phyloP scores from a whole-genome alignment of 164 flowering plant genomes.

The Vitis rotundifolia region DNA sequence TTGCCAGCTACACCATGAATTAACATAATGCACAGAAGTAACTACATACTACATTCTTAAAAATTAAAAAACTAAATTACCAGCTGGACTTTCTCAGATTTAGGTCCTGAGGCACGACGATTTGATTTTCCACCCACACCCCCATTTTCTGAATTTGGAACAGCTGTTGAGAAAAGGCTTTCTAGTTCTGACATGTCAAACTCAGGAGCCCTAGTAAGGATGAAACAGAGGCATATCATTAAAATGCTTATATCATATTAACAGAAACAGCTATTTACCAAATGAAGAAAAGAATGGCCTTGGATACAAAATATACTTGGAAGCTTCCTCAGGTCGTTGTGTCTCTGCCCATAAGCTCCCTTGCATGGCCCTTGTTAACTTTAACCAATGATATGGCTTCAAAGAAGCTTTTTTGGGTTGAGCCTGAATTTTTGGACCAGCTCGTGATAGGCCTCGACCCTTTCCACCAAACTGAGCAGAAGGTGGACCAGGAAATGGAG shows the following conservation, averaged over 20 bases:
- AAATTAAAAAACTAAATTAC: constrained; percentile 32
- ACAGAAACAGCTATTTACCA: not conserved
- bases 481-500: constrained; percentile 49
- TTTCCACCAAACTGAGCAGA: constrained; percentile 27
- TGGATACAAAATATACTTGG: constrained; percentile 24
- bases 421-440: constrained; percentile 18
- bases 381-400: constrained; percentile 55
- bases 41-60: constrained; percentile 3
- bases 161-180: constrained; percentile 80
- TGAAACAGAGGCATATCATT: constrained; percentile 4
- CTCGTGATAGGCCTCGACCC: constrained; percentile 29
- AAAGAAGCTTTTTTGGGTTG: constrained; percentile 36
- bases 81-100: constrained; percentile 88
- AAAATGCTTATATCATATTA: not conserved
- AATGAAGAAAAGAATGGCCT: not conserved
- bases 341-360: constrained; percentile 61
- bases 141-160: constrained; percentile 55
- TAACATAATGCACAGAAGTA: too few relatives aligned
- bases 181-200: constrained; percentile 95
- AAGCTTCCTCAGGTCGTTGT: constrained; percentile 43
- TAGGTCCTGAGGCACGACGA: constrained; percentile 53
- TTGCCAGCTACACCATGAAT: not conserved
- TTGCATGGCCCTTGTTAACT: constrained; percentile 50
- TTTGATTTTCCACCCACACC: constrained; percentile 45
- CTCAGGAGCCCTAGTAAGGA: constrained; percentile 76